Conservation (phyloP, 169 alveolate species). For the Ichthyophthirius multifiliis region DNA sequence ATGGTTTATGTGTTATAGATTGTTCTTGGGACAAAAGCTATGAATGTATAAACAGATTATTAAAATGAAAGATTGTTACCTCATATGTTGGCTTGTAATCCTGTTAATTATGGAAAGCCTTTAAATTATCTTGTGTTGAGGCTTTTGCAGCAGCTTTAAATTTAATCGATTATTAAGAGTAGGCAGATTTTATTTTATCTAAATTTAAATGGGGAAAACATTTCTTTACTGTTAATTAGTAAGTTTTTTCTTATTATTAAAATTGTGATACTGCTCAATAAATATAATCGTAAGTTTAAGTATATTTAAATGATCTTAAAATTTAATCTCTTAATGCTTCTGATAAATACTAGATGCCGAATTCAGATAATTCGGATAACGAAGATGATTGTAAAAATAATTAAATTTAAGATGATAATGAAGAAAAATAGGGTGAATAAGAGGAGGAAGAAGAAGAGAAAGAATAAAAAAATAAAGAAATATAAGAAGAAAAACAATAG, state of each 20-base stretch:
- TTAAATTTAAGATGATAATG: background rate
- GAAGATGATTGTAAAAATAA: constrained; percentile 38
- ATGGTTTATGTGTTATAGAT: constrained; percentile 79
- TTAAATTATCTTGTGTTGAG: constrained; percentile 79
- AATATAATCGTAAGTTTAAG: constrained; percentile 47
- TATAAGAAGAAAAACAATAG: background rate
- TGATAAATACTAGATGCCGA: constrained; percentile 30
- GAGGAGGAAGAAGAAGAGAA: background rate
- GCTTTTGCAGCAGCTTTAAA: constrained; percentile 79
- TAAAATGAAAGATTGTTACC: constrained; percentile 67
- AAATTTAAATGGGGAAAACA: constrained; percentile 80
- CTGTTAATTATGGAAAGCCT: constrained; percentile 78
- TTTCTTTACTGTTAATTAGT: constrained; percentile 70
- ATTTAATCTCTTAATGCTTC: constrained; percentile 19
- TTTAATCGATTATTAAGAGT: constrained; percentile 65
- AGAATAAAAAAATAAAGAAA: background rate
- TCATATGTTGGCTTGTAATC: constrained; percentile 78
- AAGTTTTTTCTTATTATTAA: constrained; percentile 47
- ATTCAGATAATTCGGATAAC: constrained; percentile 9
- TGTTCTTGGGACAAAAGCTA: constrained; percentile 81
- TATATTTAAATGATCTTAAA: constrained; percentile 51
- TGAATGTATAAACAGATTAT: constrained; percentile 57
- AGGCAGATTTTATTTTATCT: constrained; percentile 65
- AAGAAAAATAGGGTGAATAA: background rate
- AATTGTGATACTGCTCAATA: constrained; percentile 42